Base-by-base conservation (phyloP, 2,329 filamentous ascomycete species). In the Hawksworthiomyces lignivorus region DNA sequence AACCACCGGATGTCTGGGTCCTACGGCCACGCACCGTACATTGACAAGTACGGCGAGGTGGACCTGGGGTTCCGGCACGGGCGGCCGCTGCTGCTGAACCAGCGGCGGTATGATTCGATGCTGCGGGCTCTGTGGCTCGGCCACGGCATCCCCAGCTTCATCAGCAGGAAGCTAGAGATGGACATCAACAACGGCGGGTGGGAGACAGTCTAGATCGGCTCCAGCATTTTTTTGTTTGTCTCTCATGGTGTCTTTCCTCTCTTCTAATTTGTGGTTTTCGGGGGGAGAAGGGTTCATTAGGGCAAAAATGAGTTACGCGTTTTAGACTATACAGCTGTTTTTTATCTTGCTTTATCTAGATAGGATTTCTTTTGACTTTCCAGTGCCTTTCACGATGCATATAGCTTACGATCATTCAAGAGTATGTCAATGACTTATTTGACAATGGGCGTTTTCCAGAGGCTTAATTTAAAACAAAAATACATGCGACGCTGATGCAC, bases 121-220 rank as follows among this genome's bases (percentile, higher is more conserved):
- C 72, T 96, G 44, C 74, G 92, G 38, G 86, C 82, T 52, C 80
- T 89, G 32, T 96, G 94, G 82, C 69, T 97, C 46, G 77, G 80
- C 37, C 88, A 96, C 54, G 82, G 84, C 5, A 79, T 98, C 21
- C 89, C 89, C 27, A 94, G 85, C 51, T 80, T 87, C 35, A 95
- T 98, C 58, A 86, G 84, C 50, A 74, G 92, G 51, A 90, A 87
- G 62, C 64, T 98, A 51, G 92, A 98, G 68, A 84, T 87, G 12
- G 92, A 98, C 61, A 87, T 96, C 33, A 98, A 98, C 58, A 96
- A 87, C 54, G 92, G 92, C 1, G 92, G 92, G 0, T 98, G 92
- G 92, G 92, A 98, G 67, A 96, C 80, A n/a, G 72, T 80, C 39
- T n/a, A n/a, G n/a, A n/a, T n/a, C n/a, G n/a, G n/a, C n/a, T n/a